Percentiles rank a stretch among this genome's conserved stretches.
Conservation (phyloP, 2,329 filamentous ascomycete genomes). For the Penicillium corylophilum region DNA sequence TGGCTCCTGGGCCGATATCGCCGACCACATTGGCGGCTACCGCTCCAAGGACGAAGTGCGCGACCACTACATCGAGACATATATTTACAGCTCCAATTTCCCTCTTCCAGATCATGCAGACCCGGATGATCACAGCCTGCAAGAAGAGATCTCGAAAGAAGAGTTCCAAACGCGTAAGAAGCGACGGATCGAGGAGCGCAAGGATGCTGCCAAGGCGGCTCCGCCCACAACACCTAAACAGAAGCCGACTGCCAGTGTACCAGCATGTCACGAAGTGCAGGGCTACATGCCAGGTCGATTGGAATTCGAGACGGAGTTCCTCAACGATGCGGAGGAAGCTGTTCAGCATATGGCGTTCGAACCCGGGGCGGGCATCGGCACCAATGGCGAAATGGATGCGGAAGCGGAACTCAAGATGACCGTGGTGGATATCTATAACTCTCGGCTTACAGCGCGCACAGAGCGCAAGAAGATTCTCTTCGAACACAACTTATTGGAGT, state of each 20-base stretch:
- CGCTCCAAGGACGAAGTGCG: slow-evolving; percentile 92
- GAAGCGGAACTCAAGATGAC: slow-evolving; percentile 98
- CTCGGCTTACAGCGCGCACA: slow-evolving; percentile 81
- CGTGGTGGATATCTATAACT: slow-evolving; percentile 98
- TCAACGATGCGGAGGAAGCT: slow-evolving; percentile 96
- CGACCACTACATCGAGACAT: slow-evolving; percentile 88
- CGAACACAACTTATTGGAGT: slow-evolving; percentile 89
- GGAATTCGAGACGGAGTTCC: slow-evolving; percentile 96
- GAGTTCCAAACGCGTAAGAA: slow-evolving; percentile 94
- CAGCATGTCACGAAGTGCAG: slow-evolving; percentile 95
- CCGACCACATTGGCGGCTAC: slow-evolving; percentile 95
- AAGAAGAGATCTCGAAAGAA: slow-evolving; percentile 79
- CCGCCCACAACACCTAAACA: slow-evolving; percentile 84
- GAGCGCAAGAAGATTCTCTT: slow-evolving; percentile 97
- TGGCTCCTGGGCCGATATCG: slow-evolving; percentile 96
- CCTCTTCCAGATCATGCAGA: slow-evolving; percentile 84
- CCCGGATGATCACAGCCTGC: slow-evolving; percentile 74
- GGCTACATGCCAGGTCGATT: slow-evolving; percentile 97
- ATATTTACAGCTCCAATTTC: slow-evolving; percentile 78
- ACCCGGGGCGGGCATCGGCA: slow-evolving; percentile 88
- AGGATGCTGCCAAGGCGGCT: slow-evolving; percentile 81
- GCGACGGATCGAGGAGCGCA: slow-evolving; percentile 84
- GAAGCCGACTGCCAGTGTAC: slow-evolving; percentile 92
- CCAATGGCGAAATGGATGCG: slow-evolving; percentile 83
- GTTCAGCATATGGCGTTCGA: slow-evolving; percentile 99